A percentile compares a stretch with the other conserved stretches of the same genome.
Evolutionary conservation across 768 basidiomycete species (phyloP).

Genomic region (Termitomyces sp.): DNA sequence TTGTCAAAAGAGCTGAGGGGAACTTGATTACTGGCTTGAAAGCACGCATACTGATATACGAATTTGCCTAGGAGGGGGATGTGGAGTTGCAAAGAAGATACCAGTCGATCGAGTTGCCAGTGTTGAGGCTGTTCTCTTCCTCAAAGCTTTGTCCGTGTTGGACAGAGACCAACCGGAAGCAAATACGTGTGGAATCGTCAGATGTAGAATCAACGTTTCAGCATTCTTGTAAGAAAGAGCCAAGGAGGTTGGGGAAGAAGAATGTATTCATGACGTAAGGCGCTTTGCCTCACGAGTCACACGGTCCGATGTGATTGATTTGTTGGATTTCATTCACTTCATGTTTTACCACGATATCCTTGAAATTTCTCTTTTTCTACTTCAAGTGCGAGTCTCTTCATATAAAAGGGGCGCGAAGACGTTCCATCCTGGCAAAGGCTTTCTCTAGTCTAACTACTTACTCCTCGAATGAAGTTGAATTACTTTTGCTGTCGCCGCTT

Average conservation of each 20-base stretch:
- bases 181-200: not conserved
- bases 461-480: not conserved
- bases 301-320: too few species aligned
- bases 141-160: not conserved
- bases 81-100: not conserved
- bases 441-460: not conserved
- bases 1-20: too few species aligned
- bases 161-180: too few species aligned
- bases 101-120: not conserved
- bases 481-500: not conserved
- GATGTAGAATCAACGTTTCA: not conserved
- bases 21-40: too few species aligned
- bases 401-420: not conserved
- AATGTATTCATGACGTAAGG: too few species aligned
- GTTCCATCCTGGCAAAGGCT: not conserved
- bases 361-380: not conserved
- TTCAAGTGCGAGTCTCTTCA: not conserved
- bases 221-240: too few species aligned
- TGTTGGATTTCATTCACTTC: too few species aligned
- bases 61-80: not conserved
- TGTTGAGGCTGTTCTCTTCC: too few species aligned
- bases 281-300: too few species aligned
- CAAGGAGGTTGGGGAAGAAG: too few species aligned
- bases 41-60: too few species aligned
- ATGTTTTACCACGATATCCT: too few species aligned